Evolutionary conservation across 2,329 filamentous ascomycete species (phyloP).

Genomic region (Bipolaris sorokiniana): DNA sequence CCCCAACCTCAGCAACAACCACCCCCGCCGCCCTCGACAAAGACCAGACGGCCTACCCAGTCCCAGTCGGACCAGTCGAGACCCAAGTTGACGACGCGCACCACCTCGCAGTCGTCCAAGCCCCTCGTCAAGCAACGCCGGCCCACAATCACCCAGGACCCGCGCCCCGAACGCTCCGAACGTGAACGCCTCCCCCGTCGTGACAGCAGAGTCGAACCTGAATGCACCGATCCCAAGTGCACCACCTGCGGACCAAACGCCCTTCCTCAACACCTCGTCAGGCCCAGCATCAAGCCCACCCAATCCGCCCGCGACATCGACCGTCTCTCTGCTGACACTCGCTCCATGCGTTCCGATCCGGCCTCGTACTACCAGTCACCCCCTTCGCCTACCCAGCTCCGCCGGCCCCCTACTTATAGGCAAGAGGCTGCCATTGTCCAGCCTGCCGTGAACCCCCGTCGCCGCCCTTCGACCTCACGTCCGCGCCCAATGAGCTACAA

Average conservation of each 20-base stretch:
- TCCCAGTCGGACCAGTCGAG: conserved; percentile 29
- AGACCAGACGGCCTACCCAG: conserved; percentile 6
- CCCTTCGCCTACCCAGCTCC: conserved; percentile 35
- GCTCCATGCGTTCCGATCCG: conserved; percentile 43
- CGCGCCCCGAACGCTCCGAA: conserved; percentile 5
- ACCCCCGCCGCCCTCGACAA: conserved; percentile 12
- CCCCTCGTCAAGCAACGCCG: conserved; percentile 22
- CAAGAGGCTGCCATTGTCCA: conserved; percentile 39
- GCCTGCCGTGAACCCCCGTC: conserved; percentile 34
- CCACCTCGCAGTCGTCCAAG: conserved; percentile 33
- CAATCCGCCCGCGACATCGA: conserved; percentile 41
- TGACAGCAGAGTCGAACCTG: conserved; percentile 22
- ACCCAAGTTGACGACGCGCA: conserved; percentile 31
- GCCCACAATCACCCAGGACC: conserved; percentile 20
- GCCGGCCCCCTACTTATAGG: conserved; percentile 28
- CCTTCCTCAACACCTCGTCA: conserved; percentile 20
- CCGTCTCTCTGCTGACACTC: conserved; percentile 29
- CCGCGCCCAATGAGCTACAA: conserved; percentile 46
- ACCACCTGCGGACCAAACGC: conserved; percentile 24
- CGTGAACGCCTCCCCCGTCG: conserved; percentile 5
- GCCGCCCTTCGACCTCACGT: conserved; percentile 32
- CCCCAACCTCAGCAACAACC: conserved; percentile 19
- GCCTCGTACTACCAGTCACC: conserved; percentile 32
- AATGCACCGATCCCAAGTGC: conserved; percentile 48
- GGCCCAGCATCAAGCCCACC: conserved; percentile 24